Conservation (phyloP, 2,329 filamentous ascomycete species). For the Geosmithia putterillii region DNA sequence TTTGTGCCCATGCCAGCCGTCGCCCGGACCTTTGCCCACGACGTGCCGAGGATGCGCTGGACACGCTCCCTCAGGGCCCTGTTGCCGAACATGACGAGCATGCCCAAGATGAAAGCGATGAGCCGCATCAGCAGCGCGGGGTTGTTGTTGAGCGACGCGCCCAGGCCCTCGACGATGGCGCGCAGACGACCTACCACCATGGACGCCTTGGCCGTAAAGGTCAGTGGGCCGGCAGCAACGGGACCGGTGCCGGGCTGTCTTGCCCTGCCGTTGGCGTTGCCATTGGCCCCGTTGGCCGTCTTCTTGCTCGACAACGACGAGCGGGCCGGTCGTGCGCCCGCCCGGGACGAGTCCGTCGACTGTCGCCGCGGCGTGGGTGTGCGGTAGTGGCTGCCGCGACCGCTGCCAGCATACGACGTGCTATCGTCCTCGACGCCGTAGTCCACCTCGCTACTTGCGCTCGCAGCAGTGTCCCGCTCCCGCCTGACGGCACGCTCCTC, state of each 20-base stretch:
- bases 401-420: not conserved
- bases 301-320: slow-evolving; percentile 8
- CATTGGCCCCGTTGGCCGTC: not conserved
- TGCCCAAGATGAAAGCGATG: slow-evolving; percentile 66
- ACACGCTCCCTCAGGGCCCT: slow-evolving; percentile 65
- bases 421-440: slow-evolving; percentile 48
- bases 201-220: slow-evolving; percentile 34
- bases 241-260: slow-evolving; percentile 16
- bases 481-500: slow-evolving; percentile 37
- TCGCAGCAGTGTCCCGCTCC: slow-evolving; percentile 14
- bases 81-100: slow-evolving; percentile 65
- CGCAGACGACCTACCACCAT: slow-evolving; percentile 41
- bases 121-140: slow-evolving; percentile 47
- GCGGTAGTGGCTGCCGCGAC: too few species aligned
- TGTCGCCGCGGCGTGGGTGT: too few species aligned
- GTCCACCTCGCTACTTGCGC: slow-evolving; percentile 43
- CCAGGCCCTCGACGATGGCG: slow-evolving; percentile 36
- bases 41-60: slow-evolving; percentile 51
- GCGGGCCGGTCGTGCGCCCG: slow-evolving; percentile 10
- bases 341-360: not conserved
- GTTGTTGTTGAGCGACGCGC: slow-evolving; percentile 38
- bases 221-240: slow-evolving; percentile 13
- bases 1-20: slow-evolving; percentile 96
- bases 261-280: not conserved
- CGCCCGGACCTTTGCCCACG: slow-evolving; percentile 69